phyloP scores from a whole-genome alignment of 2,329 filamentous ascomycete genomes.

The Tolypocladium nubicola region DNA sequence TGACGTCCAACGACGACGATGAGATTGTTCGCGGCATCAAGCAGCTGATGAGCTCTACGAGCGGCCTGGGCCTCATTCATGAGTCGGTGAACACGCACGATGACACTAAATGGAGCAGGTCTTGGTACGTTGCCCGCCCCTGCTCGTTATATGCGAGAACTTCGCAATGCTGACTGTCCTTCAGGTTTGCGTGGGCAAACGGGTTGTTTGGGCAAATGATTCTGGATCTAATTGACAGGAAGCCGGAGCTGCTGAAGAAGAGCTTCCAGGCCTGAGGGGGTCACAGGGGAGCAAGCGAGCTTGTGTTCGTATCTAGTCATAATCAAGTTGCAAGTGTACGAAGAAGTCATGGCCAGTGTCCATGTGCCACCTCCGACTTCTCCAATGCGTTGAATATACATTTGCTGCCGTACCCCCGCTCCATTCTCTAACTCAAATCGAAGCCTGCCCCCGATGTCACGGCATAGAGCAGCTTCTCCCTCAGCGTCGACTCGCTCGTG shows the following conservation, averaged over 20 bases:
- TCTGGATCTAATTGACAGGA: slow-evolving; percentile 61
- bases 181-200: slow-evolving; percentile 83
- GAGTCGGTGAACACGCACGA: slow-evolving; percentile 39
- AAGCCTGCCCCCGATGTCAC: slow-evolving; percentile 87
- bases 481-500: slow-evolving; percentile 50
- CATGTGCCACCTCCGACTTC: slow-evolving; percentile 1
- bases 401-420: neutral
- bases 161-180: slow-evolving; percentile 13
- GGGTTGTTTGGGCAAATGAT: slow-evolving; percentile 80
- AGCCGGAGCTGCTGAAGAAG: slow-evolving; percentile 50
- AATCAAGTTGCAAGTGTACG: neutral
- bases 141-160: neutral
- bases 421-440: slow-evolving; percentile 53
- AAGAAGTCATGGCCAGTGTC: neutral
- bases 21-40: slow-evolving; percentile 62
- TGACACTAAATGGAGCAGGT: slow-evolving; percentile 20
- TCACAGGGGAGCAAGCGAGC: neutral
- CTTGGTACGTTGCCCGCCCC: slow-evolving; percentile 18
- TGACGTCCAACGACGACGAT: slow-evolving; percentile 64
- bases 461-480: slow-evolving; percentile 78
- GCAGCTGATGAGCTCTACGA: slow-evolving; percentile 57
- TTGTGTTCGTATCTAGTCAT: neutral
- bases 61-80: slow-evolving; percentile 66
- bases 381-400: neutral
- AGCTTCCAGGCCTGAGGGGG: slow-evolving; percentile 31